Evolutionary conservation across 129 eudicot species (phyloP), one percentile per base, ranked within the genome.

Genomic region (Flaveria bidentis): DNA sequence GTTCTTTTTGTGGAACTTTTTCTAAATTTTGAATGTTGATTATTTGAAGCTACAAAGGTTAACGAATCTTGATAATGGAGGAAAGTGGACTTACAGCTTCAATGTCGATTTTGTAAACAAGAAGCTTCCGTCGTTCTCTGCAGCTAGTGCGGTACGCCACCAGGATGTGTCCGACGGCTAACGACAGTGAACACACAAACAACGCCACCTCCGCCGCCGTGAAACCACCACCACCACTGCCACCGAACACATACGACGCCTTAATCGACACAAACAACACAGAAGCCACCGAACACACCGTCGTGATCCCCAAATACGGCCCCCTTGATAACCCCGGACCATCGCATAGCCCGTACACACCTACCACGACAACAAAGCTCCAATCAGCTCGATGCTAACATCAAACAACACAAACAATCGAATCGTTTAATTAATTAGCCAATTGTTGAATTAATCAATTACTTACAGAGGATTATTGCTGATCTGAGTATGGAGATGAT

Each of bases 141-240:
- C 97, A 91, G 30, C 99, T 91, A n/a, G 88, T 94, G 77, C 96
- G 84, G 25, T 94, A 94, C 9, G 98, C 98, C 82, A 87, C 97
- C 80, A 87, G 83, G 17, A 89, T 81, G 57, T 94, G 98, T 1
- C 90, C 98, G 22, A 91, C 73, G 20, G 96, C 98, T 73, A 94
- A 72, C 36, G 61, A 87, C 78, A 78, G 36, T 7, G 98, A 94
- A 68, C 90, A 84, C 10, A 80, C 71, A 71, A 94, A 89, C 84
- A 91, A 44, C 15, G 93, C 93, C 41, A 88, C 89, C 82, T 87
- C 97, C 76, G 78, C 83, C 0, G 80, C 85, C 51, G 82, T 23
- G 36, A 22, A 45, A 14, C 73, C 78, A 2, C 41, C 36, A 30
- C 52, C 60, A 6, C 72, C 72, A 9, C 75, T 18, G 13, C 51